A percentile compares a stretch with the other conserved stretches of the same genome.
These are phyloP conservation scores for Neurospora sp. DNA, from an alignment of 495 filamentous ascomycete genomes.

Conservation along the genomic window DNA sequence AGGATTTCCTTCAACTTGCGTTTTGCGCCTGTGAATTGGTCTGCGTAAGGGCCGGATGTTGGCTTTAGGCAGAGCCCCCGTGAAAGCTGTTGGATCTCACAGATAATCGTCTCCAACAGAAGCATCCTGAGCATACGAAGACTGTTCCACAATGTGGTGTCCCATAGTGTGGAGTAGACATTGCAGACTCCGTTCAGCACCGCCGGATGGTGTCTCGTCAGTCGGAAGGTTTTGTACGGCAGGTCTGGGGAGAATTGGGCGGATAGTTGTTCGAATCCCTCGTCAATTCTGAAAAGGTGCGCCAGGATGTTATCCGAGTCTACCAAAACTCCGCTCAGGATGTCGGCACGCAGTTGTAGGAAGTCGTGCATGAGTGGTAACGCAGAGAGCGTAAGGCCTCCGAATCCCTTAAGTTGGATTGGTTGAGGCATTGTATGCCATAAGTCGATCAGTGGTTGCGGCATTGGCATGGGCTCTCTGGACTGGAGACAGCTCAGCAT, in stretches of 20 bases:
- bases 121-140: slow-evolving; percentile 48
- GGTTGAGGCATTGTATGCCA: slow-evolving; percentile 22
- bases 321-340: slow-evolving; percentile 23
- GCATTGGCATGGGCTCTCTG: slow-evolving; percentile 31
- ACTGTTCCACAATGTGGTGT: slow-evolving; percentile 45
- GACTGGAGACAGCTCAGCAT: slow-evolving; percentile 33
- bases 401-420: slow-evolving; percentile 5
- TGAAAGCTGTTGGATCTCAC: slow-evolving; percentile 19
- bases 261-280: slow-evolving; percentile 37
- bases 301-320: slow-evolving; percentile 37
- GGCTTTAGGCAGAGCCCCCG: slow-evolving; percentile 2
- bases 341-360: slow-evolving; percentile 36
- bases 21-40: slow-evolving; percentile 19
- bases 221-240: slow-evolving; percentile 22
- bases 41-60: slow-evolving; percentile 9
- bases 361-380: slow-evolving; percentile 29
- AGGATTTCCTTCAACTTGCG: slow-evolving; percentile 24
- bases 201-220: slow-evolving; percentile 26
- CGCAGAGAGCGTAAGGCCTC: not conserved
- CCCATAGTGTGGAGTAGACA: slow-evolving; percentile 42
- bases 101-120: slow-evolving; percentile 43
- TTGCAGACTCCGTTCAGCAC: slow-evolving; percentile 43
- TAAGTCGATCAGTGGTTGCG: slow-evolving; percentile 25
- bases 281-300: slow-evolving; percentile 39
- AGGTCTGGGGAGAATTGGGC: slow-evolving; percentile 29